Conservation (phyloP, 2,329 filamentous ascomycete species). For the Orbilia oligospora region DNA sequence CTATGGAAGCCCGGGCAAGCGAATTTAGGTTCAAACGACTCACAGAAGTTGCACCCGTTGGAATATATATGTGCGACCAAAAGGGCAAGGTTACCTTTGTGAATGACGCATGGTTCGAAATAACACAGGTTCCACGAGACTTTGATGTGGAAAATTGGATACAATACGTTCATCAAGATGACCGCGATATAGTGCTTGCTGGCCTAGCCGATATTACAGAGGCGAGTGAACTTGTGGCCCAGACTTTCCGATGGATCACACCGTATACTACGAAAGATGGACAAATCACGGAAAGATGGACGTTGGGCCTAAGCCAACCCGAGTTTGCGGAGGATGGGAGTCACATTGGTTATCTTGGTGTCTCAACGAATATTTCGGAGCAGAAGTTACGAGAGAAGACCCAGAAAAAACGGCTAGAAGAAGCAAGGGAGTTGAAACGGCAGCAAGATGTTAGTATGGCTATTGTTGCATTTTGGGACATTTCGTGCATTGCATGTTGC, state of each 20-base stretch:
- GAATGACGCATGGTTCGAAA: constrained; percentile 80
- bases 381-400: constrained; percentile 88
- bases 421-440: constrained; percentile 83
- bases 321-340: constrained; percentile 76
- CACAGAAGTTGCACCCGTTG: constrained; percentile 86
- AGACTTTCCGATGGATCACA: constrained; percentile 39
- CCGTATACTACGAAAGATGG: constrained; percentile 45
- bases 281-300: constrained; percentile 77
- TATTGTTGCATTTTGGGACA: background rate
- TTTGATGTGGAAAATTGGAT: constrained; percentile 46
- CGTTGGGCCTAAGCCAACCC: constrained; percentile 81
- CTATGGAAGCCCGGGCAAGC: constrained; percentile 72
- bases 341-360: constrained; percentile 82
- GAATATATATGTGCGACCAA: constrained; percentile 83
- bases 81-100: constrained; percentile 80
- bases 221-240: constrained; percentile 13
- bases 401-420: constrained; percentile 81
- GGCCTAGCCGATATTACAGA: constrained; percentile 22
- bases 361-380: constrained; percentile 86
- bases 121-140: constrained; percentile 42
- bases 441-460: constrained; percentile 71
- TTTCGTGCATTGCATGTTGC: background rate
- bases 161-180: constrained; percentile 42
- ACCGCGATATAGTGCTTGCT: background rate
- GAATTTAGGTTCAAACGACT: constrained; percentile 84